Base-by-base conservation (phyloP, 768 basidiomycete species). In the Serpula lacrymans region DNA sequence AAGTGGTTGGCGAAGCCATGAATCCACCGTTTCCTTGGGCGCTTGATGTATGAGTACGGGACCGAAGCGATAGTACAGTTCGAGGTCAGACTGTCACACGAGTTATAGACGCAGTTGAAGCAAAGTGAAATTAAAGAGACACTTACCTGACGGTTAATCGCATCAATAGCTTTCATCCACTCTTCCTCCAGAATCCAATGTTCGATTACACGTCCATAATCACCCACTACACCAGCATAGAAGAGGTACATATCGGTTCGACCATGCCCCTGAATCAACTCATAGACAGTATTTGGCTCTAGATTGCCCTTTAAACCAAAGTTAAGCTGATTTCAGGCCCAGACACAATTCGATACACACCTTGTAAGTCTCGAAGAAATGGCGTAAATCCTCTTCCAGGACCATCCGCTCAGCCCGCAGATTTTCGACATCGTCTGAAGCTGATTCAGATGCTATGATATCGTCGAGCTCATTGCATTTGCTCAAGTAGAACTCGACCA, bases 381-480 rank as follows among this genome's bases (percentile, higher is more conserved):
- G 87, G 30, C 82, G 75, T 27, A 98, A 72, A 56, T 99, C 96
- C 31, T 97, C 96, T 53, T 96, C 93, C 14, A 97, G 70, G 24
- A 97, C 82, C 12, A 68, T 65, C 31, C 84, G 75, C 57, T 97
- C 94, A 3, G 82, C 72, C 34, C 79, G 74, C 22, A 98, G 64
- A 56, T 93, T 94, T 37, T 93, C 88, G 12, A 85, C 83, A 48
- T 95, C 88, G 37, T 82, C 80, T 9, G 84, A 79, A 11, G 81
- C 72, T 1, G 80, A 80, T 60, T 93, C 91, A 0, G 94, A 88
- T 0, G 91, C 92, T 20, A 94, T 81, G 13, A 93, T 72, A 55
- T 98, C 96, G 55, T 99, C 96, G 37, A 98, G 69, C 46, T 95
- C 90, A 54, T 96, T 95, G 60, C 89, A 92, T 69, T 96, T 98